Percentiles rank a stretch among this genome's conserved stretches.
These are phyloP conservation scores for Solanum arcanum DNA, from an alignment of 257 asterid genomes.

Conservation along the genomic window DNA sequence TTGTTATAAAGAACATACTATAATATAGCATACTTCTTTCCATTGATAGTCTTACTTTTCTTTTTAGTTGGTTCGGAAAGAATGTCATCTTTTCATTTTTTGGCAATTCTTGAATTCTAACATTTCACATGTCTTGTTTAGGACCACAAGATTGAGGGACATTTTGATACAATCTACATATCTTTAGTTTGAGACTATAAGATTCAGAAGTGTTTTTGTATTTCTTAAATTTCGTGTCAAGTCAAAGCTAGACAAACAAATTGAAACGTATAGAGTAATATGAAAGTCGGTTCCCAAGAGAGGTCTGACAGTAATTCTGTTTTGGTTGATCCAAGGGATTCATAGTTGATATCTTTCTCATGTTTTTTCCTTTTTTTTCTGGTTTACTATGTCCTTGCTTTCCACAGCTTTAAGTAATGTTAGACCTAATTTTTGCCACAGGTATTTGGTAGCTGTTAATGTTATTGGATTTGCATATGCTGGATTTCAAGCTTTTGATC, in stretches of 20 bases:
- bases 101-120: not conserved
- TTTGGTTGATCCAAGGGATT: not conserved
- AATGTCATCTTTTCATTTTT: not conserved
- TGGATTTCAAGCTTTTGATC: conserved; percentile 51
- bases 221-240: not conserved
- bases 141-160: not conserved
- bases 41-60: not conserved
- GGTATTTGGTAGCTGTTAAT: conserved; percentile 63
- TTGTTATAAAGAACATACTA: not conserved
- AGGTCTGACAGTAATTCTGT: not conserved
- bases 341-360: not conserved
- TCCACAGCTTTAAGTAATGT: not conserved
- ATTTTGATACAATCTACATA: not conserved
- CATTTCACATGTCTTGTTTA: not conserved
- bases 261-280: not conserved
- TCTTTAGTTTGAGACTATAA: not conserved
- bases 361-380: not conserved
- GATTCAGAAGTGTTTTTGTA: not conserved
- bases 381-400: not conserved
- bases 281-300: not conserved
- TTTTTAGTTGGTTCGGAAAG: not conserved
- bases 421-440: conserved; percentile 5
- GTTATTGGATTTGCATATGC: conserved; percentile 70
- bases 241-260: not conserved
- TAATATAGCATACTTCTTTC: not conserved